Evolutionary conservation across 2,329 filamentous ascomycete genomes (phyloP).

Genomic region (Fusarium ambrosium): DNA sequence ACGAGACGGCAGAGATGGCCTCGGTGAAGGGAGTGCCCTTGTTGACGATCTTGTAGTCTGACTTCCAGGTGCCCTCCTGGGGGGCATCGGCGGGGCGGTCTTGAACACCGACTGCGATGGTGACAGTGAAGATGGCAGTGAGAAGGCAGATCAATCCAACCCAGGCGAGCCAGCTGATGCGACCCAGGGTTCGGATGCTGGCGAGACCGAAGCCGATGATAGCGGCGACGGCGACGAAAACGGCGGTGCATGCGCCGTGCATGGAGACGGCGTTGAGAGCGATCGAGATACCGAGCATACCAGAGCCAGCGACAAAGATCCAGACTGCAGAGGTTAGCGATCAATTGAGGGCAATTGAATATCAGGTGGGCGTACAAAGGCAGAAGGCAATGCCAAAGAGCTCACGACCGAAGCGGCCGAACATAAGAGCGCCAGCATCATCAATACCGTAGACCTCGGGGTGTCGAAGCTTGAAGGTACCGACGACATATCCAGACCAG

Average conservation of each 20-base stretch:
- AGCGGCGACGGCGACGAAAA: neutral
- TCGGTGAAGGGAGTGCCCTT: neutral
- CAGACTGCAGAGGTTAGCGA: neutral
- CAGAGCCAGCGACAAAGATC: neutral
- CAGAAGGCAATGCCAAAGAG: neutral
- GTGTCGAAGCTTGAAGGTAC: slow-evolving; percentile 64
- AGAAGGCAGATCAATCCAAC: neutral
- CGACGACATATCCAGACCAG: slow-evolving; percentile 62
- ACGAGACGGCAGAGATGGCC: neutral
- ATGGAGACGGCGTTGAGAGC: neutral
- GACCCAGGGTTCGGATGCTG: neutral
- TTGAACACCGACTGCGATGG: slow-evolving; percentile 51
- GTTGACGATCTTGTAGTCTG: neutral
- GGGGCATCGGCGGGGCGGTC: neutral
- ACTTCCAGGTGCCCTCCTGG: neutral
- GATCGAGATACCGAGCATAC: neutral
- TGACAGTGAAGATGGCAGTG: slow-evolving; percentile 49
- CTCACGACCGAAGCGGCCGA: slow-evolving; percentile 57
- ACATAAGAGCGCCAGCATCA: slow-evolving; percentile 62
- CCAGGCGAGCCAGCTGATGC: neutral
- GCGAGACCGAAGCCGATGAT: neutral
- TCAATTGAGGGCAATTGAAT: neutral
- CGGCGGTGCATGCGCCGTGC: neutral
- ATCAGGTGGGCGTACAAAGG: neutral
- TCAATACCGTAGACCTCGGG: slow-evolving; percentile 66